These are phyloP conservation scores for Aspergillus costaricaensis DNA, from an alignment of 2,329 filamentous ascomycete genomes.

Conservation along the genomic window DNA sequence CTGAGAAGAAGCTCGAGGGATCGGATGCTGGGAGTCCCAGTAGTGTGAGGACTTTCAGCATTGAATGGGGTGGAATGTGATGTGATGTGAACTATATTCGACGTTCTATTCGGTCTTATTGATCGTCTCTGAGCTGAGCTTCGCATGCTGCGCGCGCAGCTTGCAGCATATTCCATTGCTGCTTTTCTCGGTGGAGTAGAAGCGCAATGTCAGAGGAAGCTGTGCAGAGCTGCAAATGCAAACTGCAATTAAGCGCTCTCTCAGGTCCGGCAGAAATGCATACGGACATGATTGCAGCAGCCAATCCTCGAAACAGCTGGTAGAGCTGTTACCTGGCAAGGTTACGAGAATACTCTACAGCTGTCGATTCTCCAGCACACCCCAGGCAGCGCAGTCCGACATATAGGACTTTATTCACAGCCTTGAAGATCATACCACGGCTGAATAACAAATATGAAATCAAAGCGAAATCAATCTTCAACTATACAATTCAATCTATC, in stretches of 20 bases:
- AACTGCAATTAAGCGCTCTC: background rate
- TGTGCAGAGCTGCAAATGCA: background rate
- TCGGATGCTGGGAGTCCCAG: constrained; percentile 32
- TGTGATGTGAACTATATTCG: background rate
- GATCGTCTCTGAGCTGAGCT: background rate
- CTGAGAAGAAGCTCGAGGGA: constrained; percentile 46
- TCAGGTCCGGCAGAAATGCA: background rate
- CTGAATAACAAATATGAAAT: no score
- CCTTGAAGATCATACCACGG: no score
- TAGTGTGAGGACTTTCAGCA: constrained; percentile 70
- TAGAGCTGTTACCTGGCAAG: no score
- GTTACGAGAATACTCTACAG: no score
- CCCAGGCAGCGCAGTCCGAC: no score
- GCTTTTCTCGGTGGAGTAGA: background rate
- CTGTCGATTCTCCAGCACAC: no score
- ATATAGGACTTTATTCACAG: no score
- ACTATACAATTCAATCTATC: no score
- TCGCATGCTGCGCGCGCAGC: background rate
- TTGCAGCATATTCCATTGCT: background rate
- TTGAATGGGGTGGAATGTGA: constrained; percentile 95
- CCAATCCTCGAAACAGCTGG: no score
- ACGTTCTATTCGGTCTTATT: background rate
- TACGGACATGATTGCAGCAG: background rate
- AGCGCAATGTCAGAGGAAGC: background rate
- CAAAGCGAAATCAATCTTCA: no score